Conservation (phyloP, 2,329 filamentous ascomycete genomes). For the Colletotrichum echinochloae region DNA sequence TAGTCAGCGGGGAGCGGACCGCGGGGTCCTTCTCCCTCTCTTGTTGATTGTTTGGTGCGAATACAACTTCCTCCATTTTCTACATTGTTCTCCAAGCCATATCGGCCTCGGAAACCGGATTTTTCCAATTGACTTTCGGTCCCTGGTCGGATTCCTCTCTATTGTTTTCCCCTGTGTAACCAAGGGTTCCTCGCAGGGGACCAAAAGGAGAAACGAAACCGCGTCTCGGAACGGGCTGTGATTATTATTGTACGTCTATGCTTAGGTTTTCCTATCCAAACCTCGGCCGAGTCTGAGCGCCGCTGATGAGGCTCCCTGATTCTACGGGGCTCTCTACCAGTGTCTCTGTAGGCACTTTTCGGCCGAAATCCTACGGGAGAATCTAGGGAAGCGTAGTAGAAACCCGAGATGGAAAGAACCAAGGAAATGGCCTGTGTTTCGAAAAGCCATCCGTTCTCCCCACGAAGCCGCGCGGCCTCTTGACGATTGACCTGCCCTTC, state of each 20-base stretch:
- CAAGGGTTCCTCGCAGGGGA: neutral
- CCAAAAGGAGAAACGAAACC: neutral
- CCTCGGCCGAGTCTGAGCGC: conserved; percentile 14
- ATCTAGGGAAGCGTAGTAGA: neutral
- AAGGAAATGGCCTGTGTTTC: neutral
- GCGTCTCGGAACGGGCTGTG: neutral
- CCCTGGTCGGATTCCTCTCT: neutral
- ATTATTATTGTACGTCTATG: conserved; percentile 19
- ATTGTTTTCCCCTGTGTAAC: neutral
- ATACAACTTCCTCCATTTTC: neutral
- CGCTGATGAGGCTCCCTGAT: neutral
- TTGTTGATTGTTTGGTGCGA: neutral
- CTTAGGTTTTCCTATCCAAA: conserved; percentile 17
- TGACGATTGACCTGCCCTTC: neutral
- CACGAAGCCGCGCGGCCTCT: conserved; percentile 1
- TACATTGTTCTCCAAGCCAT: neutral
- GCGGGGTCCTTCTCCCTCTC: neutral
- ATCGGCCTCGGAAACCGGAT: neutral
- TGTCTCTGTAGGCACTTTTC: conserved; percentile 2
- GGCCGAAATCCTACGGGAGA: neutral
- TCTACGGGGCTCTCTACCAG: neutral
- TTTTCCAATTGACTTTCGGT: neutral
- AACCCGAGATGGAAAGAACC: neutral
- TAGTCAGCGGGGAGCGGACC: conserved; percentile 6
- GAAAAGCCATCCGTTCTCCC: neutral